Evolutionary conservation across 345 rosid species (phyloP), one percentile per base, ranked within the genome.

Genomic region (Hibiscus syriacus): DNA sequence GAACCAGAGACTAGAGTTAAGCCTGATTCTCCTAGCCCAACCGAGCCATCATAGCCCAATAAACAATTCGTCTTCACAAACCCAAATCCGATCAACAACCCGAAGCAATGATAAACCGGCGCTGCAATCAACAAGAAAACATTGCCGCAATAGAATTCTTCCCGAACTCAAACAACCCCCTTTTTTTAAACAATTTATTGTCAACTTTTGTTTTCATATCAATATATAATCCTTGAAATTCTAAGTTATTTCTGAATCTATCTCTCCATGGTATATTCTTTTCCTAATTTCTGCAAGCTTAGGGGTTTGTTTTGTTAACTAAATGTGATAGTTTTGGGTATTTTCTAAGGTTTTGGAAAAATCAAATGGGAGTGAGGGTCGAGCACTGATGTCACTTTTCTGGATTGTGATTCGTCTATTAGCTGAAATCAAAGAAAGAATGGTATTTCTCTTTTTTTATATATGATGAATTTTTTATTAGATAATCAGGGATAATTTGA

Each of bases 301-400:
- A n/a, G 55, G 65, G 55, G 4, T 13, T 41, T 41, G 3, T 57
- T 29, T 27, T 43, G 8, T 55, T 27, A 14, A 34, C 29, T 49
- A 1, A 5, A 3, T 27, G 34, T 56, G 22, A 43, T 4, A 17
- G 14, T 5, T n/a, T 13, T 25, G 23, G 17, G 2, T 58, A 52
- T 48, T 54, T 20, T 7, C 9, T 55, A 73, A 72, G 20, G 63
- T 55, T 70, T 64, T n/a, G n/a, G 39, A 67, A 55, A n/a, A n/a
- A 58, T 61, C 65, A 73, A 64, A 79, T 73, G 81, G 82, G 79
- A 66, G 67, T 84, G 76, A 65, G 72, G 78, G n/a, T 68, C 34
- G 71, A 67, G 73, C 76, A 68, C 81, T 90, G 80, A 87, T 84
- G 90, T 80, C 91, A 78, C 62, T 75, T 68, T 81, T 84, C 76